Evolutionary conservation across 192 early-diverging fungal genomes (phyloP).

Genomic region (Linnemannia exigua): DNA sequence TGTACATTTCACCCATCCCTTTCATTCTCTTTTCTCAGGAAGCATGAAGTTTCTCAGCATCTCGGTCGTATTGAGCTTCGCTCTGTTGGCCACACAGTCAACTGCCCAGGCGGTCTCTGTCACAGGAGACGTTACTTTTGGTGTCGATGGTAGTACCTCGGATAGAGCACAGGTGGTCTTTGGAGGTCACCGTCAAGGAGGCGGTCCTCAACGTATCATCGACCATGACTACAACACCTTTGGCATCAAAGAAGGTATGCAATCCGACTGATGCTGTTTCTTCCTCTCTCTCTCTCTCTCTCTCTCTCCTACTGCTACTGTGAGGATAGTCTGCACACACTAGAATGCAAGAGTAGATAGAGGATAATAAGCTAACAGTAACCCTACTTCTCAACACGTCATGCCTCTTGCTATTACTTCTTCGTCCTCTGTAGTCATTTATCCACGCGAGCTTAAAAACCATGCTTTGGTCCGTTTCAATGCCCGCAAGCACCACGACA

Average conservation of each 20-base stretch:
- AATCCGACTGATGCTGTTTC: not conserved
- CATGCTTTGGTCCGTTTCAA: conserved; percentile 53
- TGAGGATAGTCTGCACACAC: not conserved
- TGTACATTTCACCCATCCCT: not conserved
- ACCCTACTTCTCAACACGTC: not conserved
- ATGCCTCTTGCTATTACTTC: not conserved
- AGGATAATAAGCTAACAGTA: not conserved
- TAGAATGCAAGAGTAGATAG: not conserved
- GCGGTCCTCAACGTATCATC: conserved; percentile 6
- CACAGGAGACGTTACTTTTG: not conserved
- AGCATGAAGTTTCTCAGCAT: conserved; percentile 48
- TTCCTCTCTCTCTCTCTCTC: not conserved
- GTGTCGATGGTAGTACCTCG: not conserved
- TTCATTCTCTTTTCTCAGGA: not conserved
- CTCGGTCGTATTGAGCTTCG: conserved; percentile 26
- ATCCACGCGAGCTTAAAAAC: conserved; percentile 44
- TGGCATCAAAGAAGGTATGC: conserved; percentile 36
- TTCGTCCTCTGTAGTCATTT: conserved; percentile 22
- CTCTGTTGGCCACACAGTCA: conserved; percentile 25
- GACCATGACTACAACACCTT: conserved; percentile 15
- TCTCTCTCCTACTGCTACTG: not conserved
- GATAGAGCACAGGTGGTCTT: conserved; percentile 28
- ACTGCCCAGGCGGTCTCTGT: conserved; percentile 1
- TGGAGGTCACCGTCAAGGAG: conserved; percentile 19
- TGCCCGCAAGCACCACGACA: conserved; percentile 38